These are phyloP conservation scores for Hypsizygus marmoreus DNA, from an alignment of 768 basidiomycete genomes.

Conservation along the genomic window DNA sequence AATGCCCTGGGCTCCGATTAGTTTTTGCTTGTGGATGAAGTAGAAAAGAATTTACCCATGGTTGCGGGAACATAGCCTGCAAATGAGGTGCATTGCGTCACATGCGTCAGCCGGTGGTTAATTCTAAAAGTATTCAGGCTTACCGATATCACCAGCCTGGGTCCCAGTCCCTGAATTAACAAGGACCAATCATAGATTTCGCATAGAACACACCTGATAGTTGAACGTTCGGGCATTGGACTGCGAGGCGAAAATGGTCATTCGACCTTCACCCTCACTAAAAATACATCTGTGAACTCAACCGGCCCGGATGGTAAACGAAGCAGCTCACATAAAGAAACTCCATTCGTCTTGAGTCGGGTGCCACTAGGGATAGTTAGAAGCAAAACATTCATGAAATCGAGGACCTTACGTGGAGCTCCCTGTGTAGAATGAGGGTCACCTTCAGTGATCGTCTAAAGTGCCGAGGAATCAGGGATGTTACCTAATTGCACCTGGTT, in stretches of 20 bases:
- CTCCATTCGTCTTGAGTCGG: constrained; percentile 69
- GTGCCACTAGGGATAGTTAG: constrained; percentile 54
- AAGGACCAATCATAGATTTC: neutral
- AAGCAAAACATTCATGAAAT: neutral
- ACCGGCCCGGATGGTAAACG: neutral
- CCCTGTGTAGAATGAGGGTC: constrained; percentile 31
- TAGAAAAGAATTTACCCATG: constrained; percentile 39
- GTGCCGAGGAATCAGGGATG: constrained; percentile 1
- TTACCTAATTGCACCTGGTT: constrained; percentile 57
- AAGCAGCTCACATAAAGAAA: constrained; percentile 55
- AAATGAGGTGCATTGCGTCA: no score
- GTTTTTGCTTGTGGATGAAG: constrained; percentile 1
- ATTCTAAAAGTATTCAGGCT: constrained; percentile 10
- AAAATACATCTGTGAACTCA: neutral
- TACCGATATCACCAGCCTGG: constrained; percentile 61
- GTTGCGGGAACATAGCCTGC: constrained; percentile 58
- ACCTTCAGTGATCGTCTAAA: neutral
- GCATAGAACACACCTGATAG: constrained; percentile 41
- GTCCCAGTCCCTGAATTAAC: neutral
- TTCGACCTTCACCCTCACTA: constrained; percentile 54
- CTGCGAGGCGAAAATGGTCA: constrained; percentile 57
- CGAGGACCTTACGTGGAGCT: constrained; percentile 49
- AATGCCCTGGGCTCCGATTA: constrained; percentile 40
- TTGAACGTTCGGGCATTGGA: constrained; percentile 60
- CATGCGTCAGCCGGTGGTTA: constrained; percentile 5